phyloP scores from a whole-genome alignment of 2,329 filamentous ascomycete species.

The Pestalotiopsis sp. region DNA sequence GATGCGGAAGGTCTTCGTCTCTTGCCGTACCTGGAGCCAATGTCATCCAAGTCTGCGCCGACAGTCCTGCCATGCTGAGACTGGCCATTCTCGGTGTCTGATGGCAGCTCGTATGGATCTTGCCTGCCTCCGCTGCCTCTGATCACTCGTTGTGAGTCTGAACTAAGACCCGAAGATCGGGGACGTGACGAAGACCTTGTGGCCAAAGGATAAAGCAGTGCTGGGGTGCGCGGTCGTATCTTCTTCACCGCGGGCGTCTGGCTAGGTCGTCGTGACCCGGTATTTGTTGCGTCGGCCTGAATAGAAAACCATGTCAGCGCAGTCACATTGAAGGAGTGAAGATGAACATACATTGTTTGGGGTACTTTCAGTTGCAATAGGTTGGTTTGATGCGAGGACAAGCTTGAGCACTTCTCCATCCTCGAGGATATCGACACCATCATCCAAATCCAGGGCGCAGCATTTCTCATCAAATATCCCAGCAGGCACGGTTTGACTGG shows the following conservation, averaged over 20 bases:
- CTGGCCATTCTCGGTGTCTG: background rate
- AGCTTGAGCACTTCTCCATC: background rate
- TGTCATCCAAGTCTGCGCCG: too few relatives aligned
- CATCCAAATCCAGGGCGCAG: slow-evolving; percentile 2
- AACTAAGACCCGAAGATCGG: background rate
- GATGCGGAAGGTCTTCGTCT: background rate
- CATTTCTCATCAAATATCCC: background rate
- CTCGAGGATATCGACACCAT: background rate
- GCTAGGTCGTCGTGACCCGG: background rate
- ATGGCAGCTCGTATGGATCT: slow-evolving; percentile 6
- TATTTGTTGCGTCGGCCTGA: background rate
- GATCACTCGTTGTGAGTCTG: background rate
- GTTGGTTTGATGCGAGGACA: background rate
- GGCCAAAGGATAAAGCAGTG: background rate
- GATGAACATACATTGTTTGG: background rate
- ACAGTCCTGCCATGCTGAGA: background rate
- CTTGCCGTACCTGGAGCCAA: background rate
- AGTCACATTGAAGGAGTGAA: background rate
- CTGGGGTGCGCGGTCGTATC: background rate
- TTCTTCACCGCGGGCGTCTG: background rate
- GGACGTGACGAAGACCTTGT: background rate
- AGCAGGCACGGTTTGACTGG: background rate
- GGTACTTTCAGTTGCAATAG: background rate
- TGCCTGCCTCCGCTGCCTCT: background rate
- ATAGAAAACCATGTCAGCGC: background rate